Evolutionary conservation across 1,284 basidiomycete species (phyloP).

Genomic region (Psilocybe mexicana): DNA sequence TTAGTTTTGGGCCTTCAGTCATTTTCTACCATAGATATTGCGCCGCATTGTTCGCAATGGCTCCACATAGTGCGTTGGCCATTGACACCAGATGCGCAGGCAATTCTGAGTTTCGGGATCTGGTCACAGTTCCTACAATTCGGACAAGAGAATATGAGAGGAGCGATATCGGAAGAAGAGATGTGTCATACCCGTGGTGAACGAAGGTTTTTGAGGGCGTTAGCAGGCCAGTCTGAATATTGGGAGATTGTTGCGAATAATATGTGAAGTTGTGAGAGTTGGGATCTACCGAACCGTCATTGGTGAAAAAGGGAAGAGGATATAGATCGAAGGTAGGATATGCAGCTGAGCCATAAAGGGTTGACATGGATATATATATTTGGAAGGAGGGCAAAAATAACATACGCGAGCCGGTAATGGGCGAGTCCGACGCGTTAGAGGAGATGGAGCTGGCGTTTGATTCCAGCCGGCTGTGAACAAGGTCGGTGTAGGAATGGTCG

Average conservation of each 20-base stretch:
- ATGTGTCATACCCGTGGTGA: constrained; percentile 68
- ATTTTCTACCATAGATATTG: constrained; percentile 82
- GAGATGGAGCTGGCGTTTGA: constrained; percentile 66
- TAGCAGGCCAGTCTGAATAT: constrained; percentile 54
- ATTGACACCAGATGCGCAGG: constrained; percentile 59
- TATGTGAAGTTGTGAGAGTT: constrained; percentile 49
- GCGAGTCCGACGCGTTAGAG: constrained; percentile 45
- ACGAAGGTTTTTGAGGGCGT: constrained; percentile 64
- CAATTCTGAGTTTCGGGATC: constrained; percentile 74
- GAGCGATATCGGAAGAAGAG: constrained; percentile 6
- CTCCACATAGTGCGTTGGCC: constrained; percentile 81
- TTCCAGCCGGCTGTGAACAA: constrained; percentile 62
- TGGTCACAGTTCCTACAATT: constrained; percentile 62
- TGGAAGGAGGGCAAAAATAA: constrained; percentile 13
- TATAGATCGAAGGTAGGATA: constrained; percentile 68
- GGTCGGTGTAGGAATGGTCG: constrained; percentile 51
- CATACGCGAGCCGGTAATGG: constrained; percentile 45
- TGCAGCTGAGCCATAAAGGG: constrained; percentile 38
- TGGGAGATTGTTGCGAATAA: constrained; percentile 37
- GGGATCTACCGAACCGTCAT: constrained; percentile 47
- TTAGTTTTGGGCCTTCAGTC: constrained; percentile 42
- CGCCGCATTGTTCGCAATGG: constrained; percentile 83
- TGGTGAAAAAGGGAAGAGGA: constrained; percentile 52
- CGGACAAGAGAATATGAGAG: constrained; percentile 3
- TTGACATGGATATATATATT: constrained; percentile 10